Conservation (phyloP, 805 yeast species). For the Teunomyces atbi region DNA sequence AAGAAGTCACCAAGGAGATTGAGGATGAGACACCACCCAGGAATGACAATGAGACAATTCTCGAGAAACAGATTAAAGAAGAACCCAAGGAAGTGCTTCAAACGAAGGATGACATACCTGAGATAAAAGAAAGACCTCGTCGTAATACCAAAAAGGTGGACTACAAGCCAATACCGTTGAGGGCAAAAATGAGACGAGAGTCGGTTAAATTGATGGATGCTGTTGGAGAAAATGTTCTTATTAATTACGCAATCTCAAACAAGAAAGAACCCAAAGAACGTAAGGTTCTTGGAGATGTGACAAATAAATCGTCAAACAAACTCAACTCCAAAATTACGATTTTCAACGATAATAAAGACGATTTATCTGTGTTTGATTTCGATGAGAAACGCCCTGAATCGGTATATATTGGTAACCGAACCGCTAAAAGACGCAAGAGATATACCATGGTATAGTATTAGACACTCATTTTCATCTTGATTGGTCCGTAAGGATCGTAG, state of each 20-base stretch:
- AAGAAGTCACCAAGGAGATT: neutral
- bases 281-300: constrained; percentile 6
- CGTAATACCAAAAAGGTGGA: constrained; percentile 58
- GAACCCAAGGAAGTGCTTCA: neutral
- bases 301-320: neutral
- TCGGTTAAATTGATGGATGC: constrained; percentile 62
- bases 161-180: constrained; percentile 65
- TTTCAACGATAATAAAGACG: constrained; percentile 5
- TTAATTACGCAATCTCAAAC: constrained; percentile 10
- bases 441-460: constrained; percentile 28
- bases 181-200: constrained; percentile 68
- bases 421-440: constrained; percentile 15
- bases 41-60: neutral
- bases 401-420: constrained; percentile 7
- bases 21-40: neutral
- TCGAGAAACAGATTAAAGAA: neutral
- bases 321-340: constrained; percentile 2
- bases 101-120: neutral
- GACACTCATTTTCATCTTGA: constrained; percentile 97
- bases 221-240: constrained; percentile 35
- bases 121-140: constrained; percentile 31
- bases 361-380: constrained; percentile 10
- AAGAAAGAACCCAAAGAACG: neutral
- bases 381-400: constrained; percentile 7
- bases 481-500: constrained; percentile 78